A percentile compares a stretch with the other conserved stretches of the same genome.
phyloP scores from a whole-genome alignment of 2,329 filamentous ascomycete genomes.

The Aspergillus aculeatinus region DNA sequence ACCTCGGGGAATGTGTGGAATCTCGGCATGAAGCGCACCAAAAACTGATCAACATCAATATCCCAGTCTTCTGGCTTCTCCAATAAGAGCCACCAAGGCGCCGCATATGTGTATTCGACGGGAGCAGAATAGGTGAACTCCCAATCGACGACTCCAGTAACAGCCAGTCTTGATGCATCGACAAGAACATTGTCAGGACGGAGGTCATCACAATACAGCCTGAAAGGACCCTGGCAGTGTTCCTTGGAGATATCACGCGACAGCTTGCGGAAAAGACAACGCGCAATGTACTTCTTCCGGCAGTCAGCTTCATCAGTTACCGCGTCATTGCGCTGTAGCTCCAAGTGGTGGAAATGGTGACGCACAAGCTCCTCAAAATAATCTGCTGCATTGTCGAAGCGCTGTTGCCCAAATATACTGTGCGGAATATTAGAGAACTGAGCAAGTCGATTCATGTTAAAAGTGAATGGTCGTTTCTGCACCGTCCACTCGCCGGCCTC shows the following conservation, averaged over 20 bases:
- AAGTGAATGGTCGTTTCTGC: constrained; percentile 22
- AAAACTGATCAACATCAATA: too few species aligned
- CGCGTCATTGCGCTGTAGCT: constrained; percentile 28
- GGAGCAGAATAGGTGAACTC: too few species aligned
- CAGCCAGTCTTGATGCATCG: too few species aligned
- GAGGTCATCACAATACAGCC: too few species aligned
- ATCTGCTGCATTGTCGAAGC: constrained; percentile 24
- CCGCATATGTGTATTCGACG: too few species aligned
- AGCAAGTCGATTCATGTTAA: constrained; percentile 29
- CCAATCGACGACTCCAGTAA: too few species aligned
- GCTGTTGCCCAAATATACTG: constrained; percentile 15
- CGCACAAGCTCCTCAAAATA: constrained; percentile 30
- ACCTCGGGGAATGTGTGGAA: constrained; percentile 27
- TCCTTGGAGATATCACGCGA: constrained; percentile 19
- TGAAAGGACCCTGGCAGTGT: constrained; percentile 17
- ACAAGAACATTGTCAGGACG: too few species aligned
- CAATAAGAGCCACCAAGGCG: too few species aligned
- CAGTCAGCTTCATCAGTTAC: constrained; percentile 24
- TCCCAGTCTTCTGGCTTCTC: too few species aligned
- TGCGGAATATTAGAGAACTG: constrained; percentile 24
- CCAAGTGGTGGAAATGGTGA: constrained; percentile 28
- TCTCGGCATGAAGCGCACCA: constrained; percentile 14
- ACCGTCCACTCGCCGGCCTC: constrained; percentile 17
- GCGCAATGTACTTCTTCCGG: constrained; percentile 27
- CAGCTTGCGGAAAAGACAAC: constrained; percentile 25